These are phyloP conservation scores for Scheffersomyces coipomensis DNA, from an alignment of 805 yeast genomes.

Conservation along the genomic window DNA sequence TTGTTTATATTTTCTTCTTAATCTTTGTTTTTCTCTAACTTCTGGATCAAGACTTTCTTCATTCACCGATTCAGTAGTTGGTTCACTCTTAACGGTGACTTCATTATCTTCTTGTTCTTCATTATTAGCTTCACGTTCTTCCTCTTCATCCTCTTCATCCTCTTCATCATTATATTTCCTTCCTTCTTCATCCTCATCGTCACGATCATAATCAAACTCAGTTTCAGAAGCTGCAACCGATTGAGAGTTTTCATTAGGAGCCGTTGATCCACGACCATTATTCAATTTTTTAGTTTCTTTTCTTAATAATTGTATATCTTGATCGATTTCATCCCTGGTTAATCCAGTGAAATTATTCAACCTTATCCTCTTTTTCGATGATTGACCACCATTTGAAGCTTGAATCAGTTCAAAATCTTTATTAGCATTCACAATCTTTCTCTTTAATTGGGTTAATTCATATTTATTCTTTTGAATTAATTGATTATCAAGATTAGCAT, in stretches of 20 bases:
- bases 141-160: slow-evolving; percentile 10
- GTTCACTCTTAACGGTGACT: slow-evolving; percentile 2
- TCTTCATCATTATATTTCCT: slow-evolving; percentile 3
- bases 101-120: slow-evolving; percentile 9
- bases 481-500: slow-evolving; percentile 18
- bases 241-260: slow-evolving; percentile 7
- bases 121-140: slow-evolving; percentile 4
- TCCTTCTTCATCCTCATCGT: slow-evolving; percentile 6
- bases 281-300: slow-evolving; percentile 7
- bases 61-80: slow-evolving; percentile 6
- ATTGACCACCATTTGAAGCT: neutral
- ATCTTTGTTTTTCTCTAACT: slow-evolving; percentile 8
- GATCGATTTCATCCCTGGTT: slow-evolving; percentile 19
- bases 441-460: slow-evolving; percentile 23
- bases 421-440: neutral
- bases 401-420: neutral
- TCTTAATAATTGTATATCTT: slow-evolving; percentile 20
- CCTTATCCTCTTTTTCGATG: slow-evolving; percentile 4
- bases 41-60: slow-evolving; percentile 6
- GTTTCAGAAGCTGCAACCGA: slow-evolving; percentile 6
- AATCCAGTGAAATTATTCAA: slow-evolving; percentile 20
- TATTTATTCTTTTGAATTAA: slow-evolving; percentile 26
- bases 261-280: slow-evolving; percentile 6
- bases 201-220: slow-evolving; percentile 3
- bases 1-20: slow-evolving; percentile 9